Percentiles rank a stretch among this genome's conserved stretches.
These are phyloP conservation scores for Amylocystis lapponica DNA, from an alignment of 768 basidiomycete genomes.

Conservation along the genomic window DNA sequence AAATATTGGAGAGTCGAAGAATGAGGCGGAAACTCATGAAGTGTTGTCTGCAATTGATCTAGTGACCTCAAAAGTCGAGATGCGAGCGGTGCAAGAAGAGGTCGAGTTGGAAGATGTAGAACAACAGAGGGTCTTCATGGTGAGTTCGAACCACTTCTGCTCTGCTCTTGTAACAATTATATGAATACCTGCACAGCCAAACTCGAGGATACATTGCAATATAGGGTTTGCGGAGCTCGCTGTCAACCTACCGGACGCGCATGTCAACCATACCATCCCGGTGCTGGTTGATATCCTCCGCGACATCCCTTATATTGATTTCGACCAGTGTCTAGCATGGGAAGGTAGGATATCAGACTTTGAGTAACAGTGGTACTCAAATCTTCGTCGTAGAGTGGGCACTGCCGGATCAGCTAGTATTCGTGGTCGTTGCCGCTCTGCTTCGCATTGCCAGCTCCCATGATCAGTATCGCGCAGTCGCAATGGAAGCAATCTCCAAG, in stretches of 20 bases:
- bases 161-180: background rate
- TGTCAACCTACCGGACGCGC: constrained; percentile 50
- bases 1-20: constrained; percentile 43
- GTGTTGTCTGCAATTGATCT: constrained; percentile 45
- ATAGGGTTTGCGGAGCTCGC: constrained; percentile 81
- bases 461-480: constrained; percentile 40
- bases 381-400: constrained; percentile 60
- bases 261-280: constrained; percentile 48
- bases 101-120: constrained; percentile 8
- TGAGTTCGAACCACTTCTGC: constrained; percentile 25
- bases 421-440: constrained; percentile 70
- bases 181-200: constrained; percentile 40
- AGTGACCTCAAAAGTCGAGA: constrained; percentile 58
- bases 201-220: constrained; percentile 70
- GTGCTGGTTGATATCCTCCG: constrained; percentile 61
- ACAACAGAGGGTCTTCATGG: constrained; percentile 51
- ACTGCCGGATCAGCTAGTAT: constrained; percentile 79
- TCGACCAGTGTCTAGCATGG: constrained; percentile 77
- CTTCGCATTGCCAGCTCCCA: constrained; percentile 57
- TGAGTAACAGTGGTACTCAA: background rate
- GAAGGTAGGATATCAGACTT: constrained; percentile 43
- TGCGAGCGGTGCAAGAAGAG: constrained; percentile 21
- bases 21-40: constrained; percentile 23
- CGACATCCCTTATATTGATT: constrained; percentile 72
- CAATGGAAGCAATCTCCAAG: constrained; percentile 52